Evolutionary conservation across 805 yeast species (phyloP), one percentile per base, ranked within the genome.

Genomic region (Hanseniaspora occidentalis): DNA sequence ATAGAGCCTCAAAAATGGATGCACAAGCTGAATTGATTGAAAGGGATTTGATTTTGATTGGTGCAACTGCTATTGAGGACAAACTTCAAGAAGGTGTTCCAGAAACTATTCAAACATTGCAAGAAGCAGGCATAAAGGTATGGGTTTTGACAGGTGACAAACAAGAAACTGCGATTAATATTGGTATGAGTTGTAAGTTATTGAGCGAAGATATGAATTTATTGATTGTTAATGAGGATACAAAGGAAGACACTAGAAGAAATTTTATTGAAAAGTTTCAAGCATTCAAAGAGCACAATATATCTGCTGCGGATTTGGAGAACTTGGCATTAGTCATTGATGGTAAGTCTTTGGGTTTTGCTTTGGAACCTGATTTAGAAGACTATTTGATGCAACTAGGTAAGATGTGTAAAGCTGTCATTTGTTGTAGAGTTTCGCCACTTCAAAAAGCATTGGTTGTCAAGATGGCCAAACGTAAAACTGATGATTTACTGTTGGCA

Each of bases 121-220:
- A 94, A 57, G 85, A 82, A 42, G 99, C 99, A 0, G 97, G 97
- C 13, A 88, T 94, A 48, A 89, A 86, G 58, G 75, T 92, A 14
- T 92, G 99, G 99, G 96, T 92, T 19, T 67, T 92, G 38, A 92
- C 99, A 2, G 99, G 99, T 51, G 99, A 92, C 57, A 74, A 96
- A 59, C 99, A 94, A 58, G 99, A 92, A 59, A 92, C 99, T 11
- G 99, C 99, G 1, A 83, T 92, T 48, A 92, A 92, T 58, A 92
- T 92, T 54, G 99, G 98, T 45, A 86, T 92, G 96, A 84, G 96
- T 52, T 94, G 98, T 67, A 85, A 84, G 55, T 67, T 92, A 36
- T 62, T 92, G 36, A 79, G 92, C 54, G 99, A 92, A 58, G 98
- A 92, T 53, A 92, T 92, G 99, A 88, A 85, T 49, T 62, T 92